Conservation (phyloP, 306 rosid species). For the Cicer pinnatifidum region DNA sequence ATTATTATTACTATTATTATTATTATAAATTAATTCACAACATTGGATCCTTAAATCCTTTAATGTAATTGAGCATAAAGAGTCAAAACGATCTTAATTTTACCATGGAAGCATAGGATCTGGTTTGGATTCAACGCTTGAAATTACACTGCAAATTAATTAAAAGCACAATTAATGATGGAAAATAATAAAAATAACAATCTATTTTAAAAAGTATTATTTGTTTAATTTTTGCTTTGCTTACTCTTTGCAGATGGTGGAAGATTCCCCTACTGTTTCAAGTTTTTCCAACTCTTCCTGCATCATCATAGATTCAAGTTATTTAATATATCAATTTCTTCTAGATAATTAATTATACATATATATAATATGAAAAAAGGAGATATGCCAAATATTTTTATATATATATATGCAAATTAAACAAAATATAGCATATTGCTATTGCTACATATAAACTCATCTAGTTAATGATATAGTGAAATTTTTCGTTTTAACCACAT, state of each 20-base stretch:
- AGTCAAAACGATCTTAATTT: slow-evolving; percentile 37
- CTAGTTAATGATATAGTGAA: neutral
- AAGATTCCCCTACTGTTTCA: slow-evolving; percentile 67
- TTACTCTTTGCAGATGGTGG: slow-evolving; percentile 76
- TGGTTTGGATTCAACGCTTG: slow-evolving; percentile 65
- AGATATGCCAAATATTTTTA: neutral
- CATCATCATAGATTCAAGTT: slow-evolving; percentile 38
- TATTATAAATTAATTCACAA: neutral
- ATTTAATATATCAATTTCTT: slow-evolving; percentile 19
- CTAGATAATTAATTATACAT: neutral
- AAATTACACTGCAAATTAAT: slow-evolving; percentile 58
- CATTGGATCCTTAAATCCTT: slow-evolving; percentile 12
- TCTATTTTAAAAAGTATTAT: neutral
- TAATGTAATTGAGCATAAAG: neutral
- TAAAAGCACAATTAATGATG: slow-evolving; percentile 14
- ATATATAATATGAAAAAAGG: neutral
- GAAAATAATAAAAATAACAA: neutral
- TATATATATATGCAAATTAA: neutral
- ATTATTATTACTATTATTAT: too few relatives aligned
- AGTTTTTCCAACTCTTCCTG: slow-evolving; percentile 76
- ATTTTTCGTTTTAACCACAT: too few relatives aligned
- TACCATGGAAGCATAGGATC: slow-evolving; percentile 91
- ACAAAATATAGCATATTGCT: neutral
- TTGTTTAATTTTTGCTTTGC: slow-evolving; percentile 43
- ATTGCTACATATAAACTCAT: neutral